Evolutionary conservation across 192 early-diverging fungal species (phyloP).

Genomic region (Spizellomyces sp.): DNA sequence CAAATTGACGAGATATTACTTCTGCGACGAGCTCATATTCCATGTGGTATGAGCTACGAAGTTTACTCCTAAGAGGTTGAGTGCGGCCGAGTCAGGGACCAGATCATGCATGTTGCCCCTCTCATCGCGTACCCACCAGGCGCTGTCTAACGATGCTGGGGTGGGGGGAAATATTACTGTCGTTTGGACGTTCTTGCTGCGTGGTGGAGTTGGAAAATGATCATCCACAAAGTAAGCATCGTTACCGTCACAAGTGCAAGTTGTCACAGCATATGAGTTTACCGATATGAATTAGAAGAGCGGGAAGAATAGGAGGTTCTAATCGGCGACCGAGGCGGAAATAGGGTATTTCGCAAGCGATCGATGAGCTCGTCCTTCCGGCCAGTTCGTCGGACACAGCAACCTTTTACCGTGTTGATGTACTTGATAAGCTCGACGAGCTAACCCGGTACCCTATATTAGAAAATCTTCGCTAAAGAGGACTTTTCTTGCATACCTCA

Average conservation of each 20-base stretch:
- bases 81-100: background rate
- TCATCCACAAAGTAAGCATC: too few relatives aligned
- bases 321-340: background rate
- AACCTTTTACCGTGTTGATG: background rate
- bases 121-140: background rate
- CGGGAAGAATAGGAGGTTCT: background rate
- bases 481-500: background rate
- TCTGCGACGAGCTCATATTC: background rate
- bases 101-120: background rate
- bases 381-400: background rate
- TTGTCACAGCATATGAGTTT: background rate
- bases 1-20: background rate
- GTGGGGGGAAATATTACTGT: background rate
- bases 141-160: background rate
- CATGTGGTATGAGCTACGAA: background rate
- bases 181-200: too few relatives aligned
- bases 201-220: too few relatives aligned
- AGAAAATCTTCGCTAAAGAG: background rate
- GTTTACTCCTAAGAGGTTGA: background rate
- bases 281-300: background rate
- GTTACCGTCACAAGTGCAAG: background rate
- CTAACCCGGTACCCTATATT: background rate
- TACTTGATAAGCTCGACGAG: conserved; percentile 8
- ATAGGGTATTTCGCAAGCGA: background rate
- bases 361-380: background rate